Percentiles rank a stretch among this genome's conserved stretches.
These are phyloP conservation scores for Pseudozyma sp. DNA, from an alignment of 1,284 basidiomycete species.

Conservation along the genomic window DNA sequence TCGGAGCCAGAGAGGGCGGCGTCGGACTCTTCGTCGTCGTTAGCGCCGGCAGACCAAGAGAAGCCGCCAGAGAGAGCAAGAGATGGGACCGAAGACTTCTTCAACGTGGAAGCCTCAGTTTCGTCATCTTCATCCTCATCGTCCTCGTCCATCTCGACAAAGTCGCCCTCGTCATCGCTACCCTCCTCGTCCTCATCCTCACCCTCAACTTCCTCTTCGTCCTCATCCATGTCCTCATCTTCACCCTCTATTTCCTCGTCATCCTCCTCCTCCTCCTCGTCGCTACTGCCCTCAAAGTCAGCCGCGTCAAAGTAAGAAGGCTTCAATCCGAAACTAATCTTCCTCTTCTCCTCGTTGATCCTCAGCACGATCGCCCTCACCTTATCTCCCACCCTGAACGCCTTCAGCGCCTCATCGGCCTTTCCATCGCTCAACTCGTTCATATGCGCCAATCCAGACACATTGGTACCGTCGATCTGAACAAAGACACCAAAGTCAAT, in stretches of 20 bases:
- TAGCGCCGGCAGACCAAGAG: constrained; percentile 72
- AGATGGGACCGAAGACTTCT: constrained; percentile 56
- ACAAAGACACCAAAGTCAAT: constrained; percentile 94
- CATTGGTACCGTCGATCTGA: constrained; percentile 81
- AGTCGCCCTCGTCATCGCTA: constrained; percentile 34
- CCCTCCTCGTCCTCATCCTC: constrained; percentile 53
- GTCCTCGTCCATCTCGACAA: constrained; percentile 63
- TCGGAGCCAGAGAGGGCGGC: constrained; percentile 32
- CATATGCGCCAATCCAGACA: constrained; percentile 93
- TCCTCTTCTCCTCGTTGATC: constrained; percentile 79
- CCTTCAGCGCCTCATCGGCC: constrained; percentile 77
- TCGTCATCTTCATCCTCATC: constrained; percentile 41
- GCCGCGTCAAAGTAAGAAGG: constrained; percentile 80
- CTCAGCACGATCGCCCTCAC: constrained; percentile 84
- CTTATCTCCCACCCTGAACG: constrained; percentile 86
- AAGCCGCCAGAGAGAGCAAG: constrained; percentile 72
- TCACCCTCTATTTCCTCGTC: constrained; percentile 49
- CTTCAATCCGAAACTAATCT: constrained; percentile 88
- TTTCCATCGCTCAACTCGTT: constrained; percentile 49
- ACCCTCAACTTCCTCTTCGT: constrained; percentile 55
- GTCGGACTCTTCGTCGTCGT: constrained; percentile 43
- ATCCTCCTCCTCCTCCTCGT: constrained; percentile 71
- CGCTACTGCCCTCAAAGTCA: constrained; percentile 67
- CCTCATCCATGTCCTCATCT: constrained; percentile 36
- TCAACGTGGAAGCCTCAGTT: constrained; percentile 8